These are phyloP conservation scores for Stephania yunnanensis DNA, from an alignment of 164 flowering plant genomes.

Conservation along the genomic window DNA sequence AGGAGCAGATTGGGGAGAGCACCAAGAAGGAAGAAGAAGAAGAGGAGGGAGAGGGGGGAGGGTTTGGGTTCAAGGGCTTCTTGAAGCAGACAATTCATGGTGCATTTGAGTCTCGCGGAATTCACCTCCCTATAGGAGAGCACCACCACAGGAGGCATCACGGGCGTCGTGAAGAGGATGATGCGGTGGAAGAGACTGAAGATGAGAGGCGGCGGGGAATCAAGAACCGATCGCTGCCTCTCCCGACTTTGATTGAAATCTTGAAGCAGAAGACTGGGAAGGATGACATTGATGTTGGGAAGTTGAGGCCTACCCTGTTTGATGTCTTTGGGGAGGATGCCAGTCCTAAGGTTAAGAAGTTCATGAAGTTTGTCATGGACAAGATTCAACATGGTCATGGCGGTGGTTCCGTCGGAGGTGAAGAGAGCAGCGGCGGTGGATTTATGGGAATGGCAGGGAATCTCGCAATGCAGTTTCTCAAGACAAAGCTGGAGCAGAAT, in stretches of 20 bases:
- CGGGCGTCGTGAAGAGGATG: constrained; percentile 23
- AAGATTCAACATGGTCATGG: constrained; percentile 49
- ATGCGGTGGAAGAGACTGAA: constrained; percentile 24
- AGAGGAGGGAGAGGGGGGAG: constrained; percentile 12
- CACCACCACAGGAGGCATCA: constrained; percentile 16
- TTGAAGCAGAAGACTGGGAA: constrained; percentile 90
- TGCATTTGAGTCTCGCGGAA: constrained; percentile 75
- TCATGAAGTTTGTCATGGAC: constrained; percentile 68
- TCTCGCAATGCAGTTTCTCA: constrained; percentile 69
- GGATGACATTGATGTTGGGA: constrained; percentile 90
- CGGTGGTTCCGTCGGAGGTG: constrained; percentile 22
- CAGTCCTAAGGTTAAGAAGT: constrained; percentile 95
- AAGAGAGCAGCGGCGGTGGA: constrained; percentile 41
- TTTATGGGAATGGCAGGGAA: constrained; percentile 63
- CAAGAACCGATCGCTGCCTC: constrained; percentile 69
- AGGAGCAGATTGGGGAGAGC: constrained; percentile 95
- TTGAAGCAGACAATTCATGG: constrained; percentile 41
- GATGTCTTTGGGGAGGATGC: constrained; percentile 85
- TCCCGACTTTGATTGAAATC: constrained; percentile 80
- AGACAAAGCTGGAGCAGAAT: constrained; percentile 71
- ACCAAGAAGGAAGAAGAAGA: constrained; percentile 21
- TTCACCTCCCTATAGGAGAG: constrained; percentile 37
- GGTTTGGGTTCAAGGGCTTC: constrained; percentile 46
- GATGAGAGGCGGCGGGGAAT: constrained; percentile 23
- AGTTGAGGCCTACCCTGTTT: constrained; percentile 70